Percentiles rank a stretch among this genome's conserved stretches.
Conservation (phyloP, 164 flowering plant species). For the Liriodendron chinense region DNA sequence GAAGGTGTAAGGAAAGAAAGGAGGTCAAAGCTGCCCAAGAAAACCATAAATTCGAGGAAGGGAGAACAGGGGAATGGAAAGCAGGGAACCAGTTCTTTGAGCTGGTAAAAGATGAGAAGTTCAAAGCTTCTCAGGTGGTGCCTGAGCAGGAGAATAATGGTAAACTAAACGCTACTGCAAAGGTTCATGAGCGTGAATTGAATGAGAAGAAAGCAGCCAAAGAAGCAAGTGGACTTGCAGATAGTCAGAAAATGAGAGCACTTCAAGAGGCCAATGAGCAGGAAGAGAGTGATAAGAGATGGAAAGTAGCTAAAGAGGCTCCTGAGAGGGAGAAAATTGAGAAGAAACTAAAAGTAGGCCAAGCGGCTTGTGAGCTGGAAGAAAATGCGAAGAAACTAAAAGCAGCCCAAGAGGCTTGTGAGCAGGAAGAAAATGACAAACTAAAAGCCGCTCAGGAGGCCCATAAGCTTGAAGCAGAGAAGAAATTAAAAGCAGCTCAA, state of each 20-base stretch:
- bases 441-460: conserved; percentile 15
- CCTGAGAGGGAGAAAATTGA: conserved; percentile 16
- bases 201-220: conserved; percentile 9
- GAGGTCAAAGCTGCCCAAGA: conserved; percentile 21
- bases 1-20: conserved; percentile 27
- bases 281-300: conserved; percentile 18
- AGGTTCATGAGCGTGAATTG: conserved; percentile 12
- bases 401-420: conserved; percentile 13
- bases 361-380: conserved; percentile 3
- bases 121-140: conserved; percentile 12
- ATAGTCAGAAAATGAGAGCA: conserved; percentile 14
- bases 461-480: conserved; percentile 16
- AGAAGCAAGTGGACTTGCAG: conserved; percentile 16
- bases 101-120: conserved; percentile 36
- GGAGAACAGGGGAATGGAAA: conserved; percentile 52
- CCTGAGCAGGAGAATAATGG: conserved; percentile 19
- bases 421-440: conserved; percentile 14
- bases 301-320: conserved; percentile 14
- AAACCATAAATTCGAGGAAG: conserved; percentile 21
- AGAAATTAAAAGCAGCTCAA: conserved; percentile 11
- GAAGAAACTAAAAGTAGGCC: conserved; percentile 11
- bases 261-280: conserved; percentile 19
- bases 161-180: conserved; percentile 5
- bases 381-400: conserved; percentile 11
- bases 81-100: conserved; percentile 62